phyloP scores from a whole-genome alignment of 2,329 filamentous ascomycete species.

The Teratosphaeria nubilosa region DNA sequence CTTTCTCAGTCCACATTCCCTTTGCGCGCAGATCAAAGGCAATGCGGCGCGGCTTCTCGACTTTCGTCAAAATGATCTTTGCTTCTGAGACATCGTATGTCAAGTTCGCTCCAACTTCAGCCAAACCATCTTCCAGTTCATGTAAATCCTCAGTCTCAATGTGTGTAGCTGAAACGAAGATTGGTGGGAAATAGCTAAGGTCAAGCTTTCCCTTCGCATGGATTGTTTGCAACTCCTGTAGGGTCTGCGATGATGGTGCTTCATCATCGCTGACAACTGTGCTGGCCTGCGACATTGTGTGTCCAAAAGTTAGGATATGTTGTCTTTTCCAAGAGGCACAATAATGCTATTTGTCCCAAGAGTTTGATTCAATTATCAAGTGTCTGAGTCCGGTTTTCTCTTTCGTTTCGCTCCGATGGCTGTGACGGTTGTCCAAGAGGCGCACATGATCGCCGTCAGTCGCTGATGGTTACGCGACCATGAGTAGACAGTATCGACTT shows the following conservation, averaged over 20 bases:
- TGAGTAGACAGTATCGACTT: background rate
- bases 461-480: background rate
- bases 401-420: background rate
- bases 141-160: conserved; percentile 54
- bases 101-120: conserved; percentile 44
- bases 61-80: conserved; percentile 61
- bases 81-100: conserved; percentile 66
- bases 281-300: background rate
- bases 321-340: background rate
- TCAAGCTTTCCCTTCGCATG: conserved; percentile 19
- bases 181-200: conserved; percentile 45
- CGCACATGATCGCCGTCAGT: background rate
- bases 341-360: background rate
- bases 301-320: background rate
- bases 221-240: background rate
- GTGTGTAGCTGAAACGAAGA: conserved; percentile 65
- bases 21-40: conserved; percentile 65
- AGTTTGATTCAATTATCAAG: background rate
- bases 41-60: conserved; percentile 60
- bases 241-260: conserved; percentile 3
- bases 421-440: background rate
- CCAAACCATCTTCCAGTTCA: conserved; percentile 53
- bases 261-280: background rate
- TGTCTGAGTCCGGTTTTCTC: background rate
- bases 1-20: conserved; percentile 50